A percentile compares a stretch with the other conserved stretches of the same genome.
phyloP scores from a whole-genome alignment of 345 rosid species.

The Euphorbia pulcherrima region DNA sequence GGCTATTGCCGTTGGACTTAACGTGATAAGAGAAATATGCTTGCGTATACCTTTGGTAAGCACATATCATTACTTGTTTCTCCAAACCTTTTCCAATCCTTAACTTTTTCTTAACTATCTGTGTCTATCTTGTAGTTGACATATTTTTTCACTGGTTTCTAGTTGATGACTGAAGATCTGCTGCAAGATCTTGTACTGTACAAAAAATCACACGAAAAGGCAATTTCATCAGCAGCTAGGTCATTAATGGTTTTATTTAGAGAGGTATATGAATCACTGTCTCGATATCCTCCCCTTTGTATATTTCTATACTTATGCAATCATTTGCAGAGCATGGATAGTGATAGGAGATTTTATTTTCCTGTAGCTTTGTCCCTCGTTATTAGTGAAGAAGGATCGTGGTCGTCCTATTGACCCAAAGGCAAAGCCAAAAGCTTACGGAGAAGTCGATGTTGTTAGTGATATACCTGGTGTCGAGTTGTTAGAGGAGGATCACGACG shows the following conservation, averaged over 20 bases:
- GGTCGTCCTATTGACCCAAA: constrained; percentile 71
- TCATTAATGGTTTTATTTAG: constrained; percentile 86
- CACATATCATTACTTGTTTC: constrained; percentile 7
- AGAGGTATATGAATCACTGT: constrained; percentile 51
- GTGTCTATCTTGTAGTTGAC: background rate
- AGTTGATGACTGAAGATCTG: constrained; percentile 96
- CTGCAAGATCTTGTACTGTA: constrained; percentile 89
- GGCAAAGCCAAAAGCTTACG: constrained; percentile 81
- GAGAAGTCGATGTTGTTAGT: constrained; percentile 60
- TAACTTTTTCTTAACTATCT: background rate
- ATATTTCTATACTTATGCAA: background rate
- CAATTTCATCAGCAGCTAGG: constrained; percentile 78
- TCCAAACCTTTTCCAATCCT: constrained; percentile 1
- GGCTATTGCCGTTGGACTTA: constrained; percentile 92
- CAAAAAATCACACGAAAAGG: constrained; percentile 86
- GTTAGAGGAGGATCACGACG: constrained; percentile 37
- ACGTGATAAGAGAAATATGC: constrained; percentile 88
- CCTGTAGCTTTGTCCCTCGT: constrained; percentile 75
- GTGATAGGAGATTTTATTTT: constrained; percentile 14
- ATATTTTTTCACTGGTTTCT: constrained; percentile 23
- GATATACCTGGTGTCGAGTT: constrained; percentile 71
- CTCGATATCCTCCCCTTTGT: constrained; percentile 8
- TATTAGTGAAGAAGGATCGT: constrained; percentile 89
- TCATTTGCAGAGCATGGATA: background rate
- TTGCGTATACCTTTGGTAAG: constrained; percentile 84